Percentiles rank a stretch among this genome's conserved stretches.
phyloP scores from a whole-genome alignment of 2,329 filamentous ascomycete genomes.

The Ascochyta clinopodiicola region DNA sequence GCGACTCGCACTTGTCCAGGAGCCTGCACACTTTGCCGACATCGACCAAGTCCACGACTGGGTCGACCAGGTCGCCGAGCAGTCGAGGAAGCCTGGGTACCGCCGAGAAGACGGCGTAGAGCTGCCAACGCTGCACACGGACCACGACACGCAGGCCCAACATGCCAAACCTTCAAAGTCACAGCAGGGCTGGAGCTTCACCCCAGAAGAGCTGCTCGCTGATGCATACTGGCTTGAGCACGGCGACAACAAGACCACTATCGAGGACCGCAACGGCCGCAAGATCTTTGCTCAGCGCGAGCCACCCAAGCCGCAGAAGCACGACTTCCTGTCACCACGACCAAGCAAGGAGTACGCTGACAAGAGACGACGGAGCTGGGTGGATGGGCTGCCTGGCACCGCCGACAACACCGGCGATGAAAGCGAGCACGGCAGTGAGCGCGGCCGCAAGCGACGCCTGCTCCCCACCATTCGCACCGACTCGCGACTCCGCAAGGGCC shows the following conservation, averaged over 20 bases:
- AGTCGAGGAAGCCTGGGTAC: slow-evolving; percentile 49
- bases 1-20: slow-evolving; percentile 74
- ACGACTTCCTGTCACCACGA: slow-evolving; percentile 40
- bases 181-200: slow-evolving; percentile 82
- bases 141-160: slow-evolving; percentile 25
- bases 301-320: slow-evolving; percentile 22
- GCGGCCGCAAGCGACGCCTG: slow-evolving; percentile 45
- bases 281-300: slow-evolving; percentile 65
- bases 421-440: slow-evolving; percentile 47
- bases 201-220: slow-evolving; percentile 84
- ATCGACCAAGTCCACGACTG: slow-evolving; percentile 74
- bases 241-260: slow-evolving; percentile 76
- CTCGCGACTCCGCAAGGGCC: slow-evolving; percentile 29
- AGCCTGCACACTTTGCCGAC: slow-evolving; percentile 79
- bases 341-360: slow-evolving; percentile 44
- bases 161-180: slow-evolving; percentile 70
- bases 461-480: slow-evolving; percentile 43
- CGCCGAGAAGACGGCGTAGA: slow-evolving; percentile 45
- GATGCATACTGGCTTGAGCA: slow-evolving; percentile 92
- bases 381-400: slow-evolving; percentile 33
- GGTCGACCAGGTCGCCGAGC: slow-evolving; percentile 72
- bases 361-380: slow-evolving; percentile 43
- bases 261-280: slow-evolving; percentile 79
- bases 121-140: slow-evolving; percentile 39
- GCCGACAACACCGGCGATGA: slow-evolving; percentile 42